Conservation (phyloP, 192 early-diverging fungal species). For the Backusella morwellensis region DNA sequence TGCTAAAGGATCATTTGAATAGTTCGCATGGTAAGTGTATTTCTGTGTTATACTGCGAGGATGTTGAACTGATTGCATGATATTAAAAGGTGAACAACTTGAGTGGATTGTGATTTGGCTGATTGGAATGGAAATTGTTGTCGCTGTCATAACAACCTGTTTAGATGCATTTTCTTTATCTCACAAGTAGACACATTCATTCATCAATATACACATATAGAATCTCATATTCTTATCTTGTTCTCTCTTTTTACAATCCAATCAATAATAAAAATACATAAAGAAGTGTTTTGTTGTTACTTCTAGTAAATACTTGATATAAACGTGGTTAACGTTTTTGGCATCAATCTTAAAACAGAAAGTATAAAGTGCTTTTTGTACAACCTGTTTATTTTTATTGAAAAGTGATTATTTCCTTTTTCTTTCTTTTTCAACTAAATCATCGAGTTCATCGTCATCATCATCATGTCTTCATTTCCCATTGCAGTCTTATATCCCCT, state of each 20-base stretch:
- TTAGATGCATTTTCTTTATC: constrained; percentile 60
- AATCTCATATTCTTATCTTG: neutral
- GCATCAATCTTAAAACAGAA: too few species aligned
- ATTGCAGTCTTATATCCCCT: neutral
- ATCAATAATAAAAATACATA: neutral
- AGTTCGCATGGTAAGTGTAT: constrained; percentile 66
- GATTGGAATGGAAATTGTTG: constrained; percentile 80
- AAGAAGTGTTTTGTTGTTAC: too few species aligned
- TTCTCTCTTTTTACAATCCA: neutral
- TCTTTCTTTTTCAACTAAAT: neutral
- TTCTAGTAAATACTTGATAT: too few species aligned
- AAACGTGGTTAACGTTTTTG: too few species aligned
- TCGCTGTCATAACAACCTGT: constrained; percentile 72
- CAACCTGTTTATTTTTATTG: too few species aligned
- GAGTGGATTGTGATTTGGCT: constrained; percentile 96
- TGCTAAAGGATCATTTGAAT: constrained; percentile 93
- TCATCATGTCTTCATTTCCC: neutral
- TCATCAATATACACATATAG: neutral
- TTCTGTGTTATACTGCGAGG: neutral
- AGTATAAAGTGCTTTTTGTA: too few species aligned
- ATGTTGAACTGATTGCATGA: neutral
- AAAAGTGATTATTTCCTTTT: too few species aligned
- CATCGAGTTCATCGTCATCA: neutral
- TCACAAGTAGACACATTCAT: constrained; percentile 12
- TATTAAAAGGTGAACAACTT: constrained; percentile 67